Percentiles rank a stretch among this genome's conserved stretches.
phyloP scores from a whole-genome alignment of 345 rosid genomes.

The Aquilaria sinensis region DNA sequence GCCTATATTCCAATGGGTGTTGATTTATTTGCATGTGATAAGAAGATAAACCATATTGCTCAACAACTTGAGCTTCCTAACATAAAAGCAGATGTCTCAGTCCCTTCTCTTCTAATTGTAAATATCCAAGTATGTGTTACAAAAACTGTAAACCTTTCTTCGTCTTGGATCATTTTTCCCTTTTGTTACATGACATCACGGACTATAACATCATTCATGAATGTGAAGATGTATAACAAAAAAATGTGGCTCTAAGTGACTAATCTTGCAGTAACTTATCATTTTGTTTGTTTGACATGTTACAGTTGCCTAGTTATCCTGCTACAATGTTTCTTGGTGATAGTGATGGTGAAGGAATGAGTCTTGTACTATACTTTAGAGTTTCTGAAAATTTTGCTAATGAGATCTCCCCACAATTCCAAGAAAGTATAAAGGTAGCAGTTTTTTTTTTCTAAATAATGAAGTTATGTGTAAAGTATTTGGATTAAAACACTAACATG shows the following conservation, averaged over 20 bases:
- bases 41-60: conserved; percentile 85
- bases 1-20: conserved; percentile 78
- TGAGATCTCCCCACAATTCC: conserved; percentile 53
- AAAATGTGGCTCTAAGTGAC: neutral
- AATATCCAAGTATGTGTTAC: conserved; percentile 69
- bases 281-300: conserved; percentile 7
- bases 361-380: conserved; percentile 81
- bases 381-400: conserved; percentile 54
- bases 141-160: neutral
- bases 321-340: conserved; percentile 87
- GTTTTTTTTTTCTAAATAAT: neutral
- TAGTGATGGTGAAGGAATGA: conserved; percentile 91
- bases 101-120: conserved; percentile 79
- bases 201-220: neutral
- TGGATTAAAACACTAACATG: no score
- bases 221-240: neutral
- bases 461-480: no score
- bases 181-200: neutral
- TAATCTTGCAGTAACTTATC: conserved; percentile 5
- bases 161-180: neutral
- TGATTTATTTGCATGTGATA: conserved; percentile 66
- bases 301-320: conserved; percentile 91
- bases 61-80: conserved; percentile 87
- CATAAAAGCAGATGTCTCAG: conserved; percentile 47
- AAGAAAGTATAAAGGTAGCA: conserved; percentile 66